These are phyloP conservation scores for Saccharomyces paradoxus DNA, from an alignment of 805 yeast genomes.

Conservation along the genomic window DNA sequence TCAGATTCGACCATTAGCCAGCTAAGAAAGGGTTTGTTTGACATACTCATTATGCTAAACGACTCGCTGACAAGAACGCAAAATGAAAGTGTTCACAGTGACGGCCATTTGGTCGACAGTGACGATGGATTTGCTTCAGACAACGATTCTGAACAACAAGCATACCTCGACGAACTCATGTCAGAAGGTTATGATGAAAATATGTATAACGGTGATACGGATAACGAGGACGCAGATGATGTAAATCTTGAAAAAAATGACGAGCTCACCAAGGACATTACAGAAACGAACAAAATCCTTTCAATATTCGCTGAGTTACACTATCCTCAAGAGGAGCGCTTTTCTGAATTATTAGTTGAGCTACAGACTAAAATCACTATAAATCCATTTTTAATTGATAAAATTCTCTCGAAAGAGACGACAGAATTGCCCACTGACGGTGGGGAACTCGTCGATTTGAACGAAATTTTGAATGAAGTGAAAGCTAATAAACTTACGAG, in stretches of 20 bases:
- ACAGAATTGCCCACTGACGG: not conserved
- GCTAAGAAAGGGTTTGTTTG: not conserved
- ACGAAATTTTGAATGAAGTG: not conserved
- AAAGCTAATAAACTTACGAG: not conserved
- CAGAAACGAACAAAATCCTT: not conserved
- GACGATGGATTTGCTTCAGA: not conserved
- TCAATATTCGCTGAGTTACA: not conserved
- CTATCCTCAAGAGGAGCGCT: not conserved
- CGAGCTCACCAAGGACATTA: not conserved
- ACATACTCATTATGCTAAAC: not conserved
- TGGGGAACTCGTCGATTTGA: not conserved
- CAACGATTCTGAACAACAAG: not conserved
- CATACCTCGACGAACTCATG: not conserved
- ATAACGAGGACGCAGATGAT: not conserved
- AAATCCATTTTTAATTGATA: not conserved
- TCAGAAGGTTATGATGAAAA: not conserved
- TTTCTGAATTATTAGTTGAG: not conserved
- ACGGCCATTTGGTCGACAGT: not conserved
- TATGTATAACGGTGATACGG: slow-evolving; percentile 1
- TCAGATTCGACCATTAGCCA: not conserved
- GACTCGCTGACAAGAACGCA: not conserved
- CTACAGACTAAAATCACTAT: not conserved
- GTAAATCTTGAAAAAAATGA: not conserved
- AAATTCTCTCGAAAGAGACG: not conserved
- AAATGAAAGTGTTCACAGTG: not conserved